phyloP scores from a whole-genome alignment of 2,329 filamentous ascomycete species.

The Aspergillus fijiensis region DNA sequence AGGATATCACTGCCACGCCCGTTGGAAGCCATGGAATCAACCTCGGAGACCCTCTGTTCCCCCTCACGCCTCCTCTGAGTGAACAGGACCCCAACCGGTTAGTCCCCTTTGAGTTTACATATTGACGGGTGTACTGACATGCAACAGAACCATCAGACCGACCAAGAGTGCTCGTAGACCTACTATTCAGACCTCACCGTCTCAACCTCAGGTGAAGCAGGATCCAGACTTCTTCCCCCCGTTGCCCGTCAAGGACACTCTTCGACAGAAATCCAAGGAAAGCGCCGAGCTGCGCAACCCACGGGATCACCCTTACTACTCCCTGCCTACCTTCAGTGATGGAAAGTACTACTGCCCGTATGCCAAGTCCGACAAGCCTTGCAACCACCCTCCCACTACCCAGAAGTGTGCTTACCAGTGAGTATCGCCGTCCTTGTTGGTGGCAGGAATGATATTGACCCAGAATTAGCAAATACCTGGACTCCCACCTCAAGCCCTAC shows the following conservation, averaged over 20 bases:
- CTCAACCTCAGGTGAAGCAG: slow-evolving; percentile 35
- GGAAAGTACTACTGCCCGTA: slow-evolving; percentile 93
- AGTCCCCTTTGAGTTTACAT: slow-evolving; percentile 20
- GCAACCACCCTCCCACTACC: slow-evolving; percentile 89
- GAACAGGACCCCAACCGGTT: slow-evolving; percentile 46
- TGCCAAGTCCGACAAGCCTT: slow-evolving; percentile 65
- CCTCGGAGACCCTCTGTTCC: slow-evolving; percentile 42
- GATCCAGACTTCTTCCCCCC: slow-evolving; percentile 40
- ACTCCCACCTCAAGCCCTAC: slow-evolving; percentile 95
- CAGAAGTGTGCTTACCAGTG: slow-evolving; percentile 99
- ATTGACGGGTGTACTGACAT: background rate
- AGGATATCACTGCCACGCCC: slow-evolving; percentile 37
- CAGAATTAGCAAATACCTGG: slow-evolving; percentile 79
- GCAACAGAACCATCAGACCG: slow-evolving; percentile 40
- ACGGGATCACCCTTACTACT: slow-evolving; percentile 45
- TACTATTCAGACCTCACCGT: slow-evolving; percentile 33
- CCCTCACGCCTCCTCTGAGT: slow-evolving; percentile 38
- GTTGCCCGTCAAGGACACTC: slow-evolving; percentile 35
- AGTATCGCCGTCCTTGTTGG: slow-evolving; percentile 43
- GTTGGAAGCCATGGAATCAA: slow-evolving; percentile 37
- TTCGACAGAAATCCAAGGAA: slow-evolving; percentile 40
- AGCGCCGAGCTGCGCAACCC: slow-evolving; percentile 39
- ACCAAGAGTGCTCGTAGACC: slow-evolving; percentile 41
- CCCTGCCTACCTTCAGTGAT: slow-evolving; percentile 54
- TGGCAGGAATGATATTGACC: slow-evolving; percentile 19